These are phyloP conservation scores for Colletotrichum sojae DNA, from an alignment of 2,329 filamentous ascomycete genomes.

Conservation along the genomic window DNA sequence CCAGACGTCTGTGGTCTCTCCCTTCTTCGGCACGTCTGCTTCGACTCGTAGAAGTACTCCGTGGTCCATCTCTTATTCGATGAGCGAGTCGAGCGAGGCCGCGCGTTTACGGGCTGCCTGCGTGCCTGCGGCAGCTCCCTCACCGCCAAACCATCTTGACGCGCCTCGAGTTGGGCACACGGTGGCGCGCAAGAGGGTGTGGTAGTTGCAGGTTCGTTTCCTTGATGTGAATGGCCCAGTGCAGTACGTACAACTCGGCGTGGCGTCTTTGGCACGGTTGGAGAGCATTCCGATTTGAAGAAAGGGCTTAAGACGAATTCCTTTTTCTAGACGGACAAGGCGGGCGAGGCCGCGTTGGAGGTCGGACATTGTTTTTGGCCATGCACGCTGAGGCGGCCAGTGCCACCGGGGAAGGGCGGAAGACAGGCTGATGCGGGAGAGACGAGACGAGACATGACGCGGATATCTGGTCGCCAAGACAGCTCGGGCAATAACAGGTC, in stretches of 20 bases:
- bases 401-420: constrained; percentile 36
- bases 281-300: constrained; percentile 38
- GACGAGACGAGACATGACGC: constrained; percentile 39
- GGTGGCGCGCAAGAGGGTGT: constrained; percentile 30
- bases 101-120: constrained; percentile 8
- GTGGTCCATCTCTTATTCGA: background rate
- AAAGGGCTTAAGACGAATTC: constrained; percentile 34
- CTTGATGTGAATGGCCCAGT: background rate
- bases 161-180: constrained; percentile 26
- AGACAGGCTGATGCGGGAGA: constrained; percentile 28
- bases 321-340: constrained; percentile 26
- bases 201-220: constrained; percentile 21
- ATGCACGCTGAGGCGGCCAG: constrained; percentile 22
- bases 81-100: constrained; percentile 13
- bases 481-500: constrained; percentile 13
- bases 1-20: too few relatives aligned
- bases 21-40: background rate
- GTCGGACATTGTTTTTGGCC: constrained; percentile 26
- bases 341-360: constrained; percentile 36
- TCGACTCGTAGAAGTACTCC: background rate
- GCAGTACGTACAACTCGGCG: constrained; percentile 31
- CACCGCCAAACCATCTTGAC: constrained; percentile 27
- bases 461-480: constrained; percentile 22
- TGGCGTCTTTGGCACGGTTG: constrained; percentile 28
- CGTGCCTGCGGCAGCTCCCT: background rate